These are phyloP conservation scores for Podaxis sp. DNA, from an alignment of 768 basidiomycete genomes.

Conservation along the genomic window DNA sequence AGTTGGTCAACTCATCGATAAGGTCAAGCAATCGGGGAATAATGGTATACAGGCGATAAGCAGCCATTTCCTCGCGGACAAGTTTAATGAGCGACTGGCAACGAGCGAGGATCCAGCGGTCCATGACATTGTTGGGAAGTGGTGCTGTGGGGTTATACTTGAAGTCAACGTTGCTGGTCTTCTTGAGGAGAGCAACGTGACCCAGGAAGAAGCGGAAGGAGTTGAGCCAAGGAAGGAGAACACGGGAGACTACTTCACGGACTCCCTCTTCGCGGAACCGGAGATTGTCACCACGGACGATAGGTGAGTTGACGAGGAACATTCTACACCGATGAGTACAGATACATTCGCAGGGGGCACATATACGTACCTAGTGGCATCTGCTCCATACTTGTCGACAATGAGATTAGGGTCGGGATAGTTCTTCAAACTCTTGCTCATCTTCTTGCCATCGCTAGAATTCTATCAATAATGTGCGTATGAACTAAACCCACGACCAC, in stretches of 20 bases:
- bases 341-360: background rate
- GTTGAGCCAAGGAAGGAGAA: conserved; percentile 96
- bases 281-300: conserved; percentile 95
- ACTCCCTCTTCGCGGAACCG: conserved; percentile 98
- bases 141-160: conserved; percentile 84
- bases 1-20: conserved; percentile 95
- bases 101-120: conserved; percentile 96
- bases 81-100: conserved; percentile 94
- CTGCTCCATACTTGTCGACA: conserved; percentile 89
- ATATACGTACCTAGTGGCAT: conserved; percentile 73
- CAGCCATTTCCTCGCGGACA: conserved; percentile 93
- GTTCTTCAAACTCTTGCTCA: conserved; percentile 97
- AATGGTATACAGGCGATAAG: conserved; percentile 96
- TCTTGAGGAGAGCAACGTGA: conserved; percentile 85
- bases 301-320: conserved; percentile 98
- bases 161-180: conserved; percentile 73
- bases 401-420: conserved; percentile 94
- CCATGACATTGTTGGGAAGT: conserved; percentile 91
- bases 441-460: conserved; percentile 92
- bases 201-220: conserved; percentile 99
- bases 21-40: conserved; percentile 91
- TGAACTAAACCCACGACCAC: conserved; percentile 25
- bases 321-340: conserved; percentile 47
- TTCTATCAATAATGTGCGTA: conserved; percentile 1
- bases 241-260: conserved; percentile 93